Evolutionary conservation across 78 protist species (phyloP).

Genomic region (Pelomyxa schiedti): DNA sequence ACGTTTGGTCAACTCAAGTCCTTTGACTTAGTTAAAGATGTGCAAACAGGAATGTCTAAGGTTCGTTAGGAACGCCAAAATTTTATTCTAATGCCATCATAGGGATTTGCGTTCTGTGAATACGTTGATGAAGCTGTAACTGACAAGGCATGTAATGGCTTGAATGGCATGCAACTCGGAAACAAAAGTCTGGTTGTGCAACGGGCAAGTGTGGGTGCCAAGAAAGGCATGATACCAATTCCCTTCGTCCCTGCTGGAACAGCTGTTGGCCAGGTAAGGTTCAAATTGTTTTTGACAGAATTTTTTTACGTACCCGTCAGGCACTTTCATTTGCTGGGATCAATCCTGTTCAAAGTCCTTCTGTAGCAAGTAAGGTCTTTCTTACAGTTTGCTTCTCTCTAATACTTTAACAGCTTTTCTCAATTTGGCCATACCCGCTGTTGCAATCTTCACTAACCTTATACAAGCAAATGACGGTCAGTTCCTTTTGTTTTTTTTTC

Average conservation of each 20-base stretch:
- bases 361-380: neutral
- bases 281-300: neutral
- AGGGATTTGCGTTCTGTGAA: constrained; percentile 58
- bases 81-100: too few species aligned
- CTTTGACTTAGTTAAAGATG: constrained; percentile 42
- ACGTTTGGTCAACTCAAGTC: constrained; percentile 28
- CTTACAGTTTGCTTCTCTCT: neutral
- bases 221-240: neutral
- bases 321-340: neutral
- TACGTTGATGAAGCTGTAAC: constrained; percentile 15
- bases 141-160: constrained; percentile 12
- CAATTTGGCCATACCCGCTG: neutral
- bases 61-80: too few species aligned
- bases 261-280: constrained; percentile 2
- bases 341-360: neutral
- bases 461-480: neutral
- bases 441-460: neutral
- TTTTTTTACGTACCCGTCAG: neutral
- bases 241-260: neutral
- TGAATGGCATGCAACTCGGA: constrained; percentile 22
- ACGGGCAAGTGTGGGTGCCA: constrained; percentile 30
- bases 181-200: constrained; percentile 30
- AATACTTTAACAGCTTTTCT: neutral
- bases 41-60: constrained; percentile 17
- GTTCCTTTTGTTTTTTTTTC: neutral